phyloP scores from a whole-genome alignment of 2,329 filamentous ascomycete species.

The Scortechinia acanthostroma region DNA sequence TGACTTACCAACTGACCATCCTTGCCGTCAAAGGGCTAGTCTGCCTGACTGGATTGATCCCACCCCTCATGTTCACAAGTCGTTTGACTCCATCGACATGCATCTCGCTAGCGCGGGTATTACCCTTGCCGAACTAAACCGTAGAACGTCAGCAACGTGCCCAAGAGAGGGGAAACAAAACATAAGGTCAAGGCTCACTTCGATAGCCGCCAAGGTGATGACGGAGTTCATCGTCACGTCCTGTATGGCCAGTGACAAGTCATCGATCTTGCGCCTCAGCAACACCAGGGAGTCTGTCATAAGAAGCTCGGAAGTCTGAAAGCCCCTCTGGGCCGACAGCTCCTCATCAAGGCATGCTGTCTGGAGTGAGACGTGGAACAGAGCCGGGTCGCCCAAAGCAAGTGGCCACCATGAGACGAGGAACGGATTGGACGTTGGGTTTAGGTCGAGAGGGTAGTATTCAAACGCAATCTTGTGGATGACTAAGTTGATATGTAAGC shows the following conservation, averaged over 20 bases:
- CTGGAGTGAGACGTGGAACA: slow-evolving; percentile 52
- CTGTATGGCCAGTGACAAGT: slow-evolving; percentile 34
- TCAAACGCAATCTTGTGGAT: slow-evolving; percentile 49
- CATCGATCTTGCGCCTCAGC: slow-evolving; percentile 37
- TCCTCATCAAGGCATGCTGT: slow-evolving; percentile 50
- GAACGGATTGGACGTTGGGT: slow-evolving; percentile 44
- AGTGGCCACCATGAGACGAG: slow-evolving; percentile 53
- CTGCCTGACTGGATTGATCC: slow-evolving; percentile 34
- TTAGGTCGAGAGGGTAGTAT: slow-evolving; percentile 49
- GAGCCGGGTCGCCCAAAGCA: slow-evolving; percentile 42
- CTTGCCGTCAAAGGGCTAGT: slow-evolving; percentile 43
- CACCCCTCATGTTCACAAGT: slow-evolving; percentile 38
- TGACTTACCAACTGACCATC: slow-evolving; percentile 42
- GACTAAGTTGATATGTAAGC: slow-evolving; percentile 25
- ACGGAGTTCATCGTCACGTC: slow-evolving; percentile 49
- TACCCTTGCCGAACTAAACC: slow-evolving; percentile 48
- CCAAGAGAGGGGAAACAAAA: neutral
- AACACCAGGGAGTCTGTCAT: slow-evolving; percentile 48
- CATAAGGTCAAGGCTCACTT: slow-evolving; percentile 26
- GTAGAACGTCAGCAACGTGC: slow-evolving; percentile 4
- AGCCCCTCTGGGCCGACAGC: slow-evolving; percentile 38
- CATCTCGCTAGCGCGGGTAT: slow-evolving; percentile 29
- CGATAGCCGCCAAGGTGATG: slow-evolving; percentile 47
- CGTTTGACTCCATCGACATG: slow-evolving; percentile 40
- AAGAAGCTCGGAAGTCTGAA: slow-evolving; percentile 41